Evolutionary conservation across 2,329 filamentous ascomycete genomes (phyloP).

Genomic region (Pleomassaria siparia): DNA sequence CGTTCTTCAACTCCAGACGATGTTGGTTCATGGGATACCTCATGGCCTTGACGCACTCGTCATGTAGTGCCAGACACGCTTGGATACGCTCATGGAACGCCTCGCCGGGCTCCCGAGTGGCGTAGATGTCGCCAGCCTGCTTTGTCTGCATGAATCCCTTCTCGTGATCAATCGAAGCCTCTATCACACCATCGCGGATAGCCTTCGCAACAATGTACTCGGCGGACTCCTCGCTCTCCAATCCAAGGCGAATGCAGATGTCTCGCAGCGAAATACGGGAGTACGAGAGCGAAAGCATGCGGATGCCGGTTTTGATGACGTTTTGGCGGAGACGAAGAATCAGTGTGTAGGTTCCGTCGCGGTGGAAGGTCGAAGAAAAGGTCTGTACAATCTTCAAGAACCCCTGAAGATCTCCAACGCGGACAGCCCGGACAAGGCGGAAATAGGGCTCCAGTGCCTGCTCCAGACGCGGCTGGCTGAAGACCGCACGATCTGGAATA

Average conservation of each 20-base stretch:
- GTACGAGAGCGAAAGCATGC: slow-evolving; percentile 98
- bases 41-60: slow-evolving; percentile 99
- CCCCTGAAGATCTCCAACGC: slow-evolving; percentile 91
- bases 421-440: slow-evolving; percentile 88
- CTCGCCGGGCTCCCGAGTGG: slow-evolving; percentile 91
- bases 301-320: slow-evolving; percentile 98
- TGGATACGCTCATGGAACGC: slow-evolving; percentile 96
- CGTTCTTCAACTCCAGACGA: slow-evolving; percentile 93
- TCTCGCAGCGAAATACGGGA: slow-evolving; percentile 95
- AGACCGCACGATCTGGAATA: slow-evolving; percentile 91
- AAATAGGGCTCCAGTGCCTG: slow-evolving; percentile 89
- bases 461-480: slow-evolving; percentile 87
- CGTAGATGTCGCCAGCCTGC: slow-evolving; percentile 93
- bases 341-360: slow-evolving; percentile 92
- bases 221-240: slow-evolving; percentile 94
- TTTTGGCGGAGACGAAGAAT: slow-evolving; percentile 95
- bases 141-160: slow-evolving; percentile 98
- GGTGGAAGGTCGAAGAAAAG: slow-evolving; percentile 81
- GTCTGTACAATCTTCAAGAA: slow-evolving; percentile 85
- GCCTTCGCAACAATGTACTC: slow-evolving; percentile 99
- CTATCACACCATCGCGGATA: slow-evolving; percentile 95
- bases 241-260: slow-evolving; percentile 91
- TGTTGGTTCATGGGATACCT: slow-evolving; percentile 99
- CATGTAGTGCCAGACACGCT: slow-evolving; percentile 87
- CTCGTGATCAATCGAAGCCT: slow-evolving; percentile 91